These are phyloP conservation scores for Noccaea bulbosa DNA, from an alignment of 345 rosid genomes.

Conservation along the genomic window DNA sequence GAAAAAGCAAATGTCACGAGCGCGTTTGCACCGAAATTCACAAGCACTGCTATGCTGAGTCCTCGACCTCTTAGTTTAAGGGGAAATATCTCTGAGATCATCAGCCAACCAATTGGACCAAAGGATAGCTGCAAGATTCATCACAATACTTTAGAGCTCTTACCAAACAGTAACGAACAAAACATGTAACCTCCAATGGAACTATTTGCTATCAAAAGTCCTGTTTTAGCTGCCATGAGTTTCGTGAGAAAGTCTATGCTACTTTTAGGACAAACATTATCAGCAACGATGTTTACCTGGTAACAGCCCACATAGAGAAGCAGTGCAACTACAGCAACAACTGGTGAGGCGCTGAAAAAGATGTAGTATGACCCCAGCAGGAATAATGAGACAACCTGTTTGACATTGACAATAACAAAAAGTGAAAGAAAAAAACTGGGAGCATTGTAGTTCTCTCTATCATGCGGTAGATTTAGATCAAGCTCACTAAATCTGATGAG, in stretches of 20 bases:
- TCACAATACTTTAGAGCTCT: constrained; percentile 25
- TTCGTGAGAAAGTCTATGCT: constrained; percentile 8
- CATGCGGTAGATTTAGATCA: not conserved
- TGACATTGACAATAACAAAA: constrained; percentile 16
- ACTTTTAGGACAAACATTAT: not conserved
- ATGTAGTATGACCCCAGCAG: constrained; percentile 91
- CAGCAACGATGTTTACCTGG: constrained; percentile 62
- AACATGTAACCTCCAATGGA: not conserved
- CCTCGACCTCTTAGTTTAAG: constrained; percentile 85
- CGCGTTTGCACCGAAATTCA: constrained; percentile 95
- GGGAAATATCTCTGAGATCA: constrained; percentile 93
- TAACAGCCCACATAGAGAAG: constrained; percentile 93
- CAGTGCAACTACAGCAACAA: constrained; percentile 76
- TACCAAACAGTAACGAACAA: not conserved
- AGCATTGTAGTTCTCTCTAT: constrained; percentile 4
- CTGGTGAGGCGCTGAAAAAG: constrained; percentile 67
- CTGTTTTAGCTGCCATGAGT: constrained; percentile 14
- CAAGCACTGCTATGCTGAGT: constrained; percentile 86
- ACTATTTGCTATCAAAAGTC: not conserved
- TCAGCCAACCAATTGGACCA: constrained; percentile 98
- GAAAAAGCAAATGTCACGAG: constrained; percentile 90
- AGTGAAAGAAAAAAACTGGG: not conserved
- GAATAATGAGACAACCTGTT: constrained; percentile 78
- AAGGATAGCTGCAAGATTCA: constrained; percentile 74
- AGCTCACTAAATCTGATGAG: not conserved